Evolutionary conservation across 768 basidiomycete species (phyloP).

Genomic region (Kwoniella sp.): DNA sequence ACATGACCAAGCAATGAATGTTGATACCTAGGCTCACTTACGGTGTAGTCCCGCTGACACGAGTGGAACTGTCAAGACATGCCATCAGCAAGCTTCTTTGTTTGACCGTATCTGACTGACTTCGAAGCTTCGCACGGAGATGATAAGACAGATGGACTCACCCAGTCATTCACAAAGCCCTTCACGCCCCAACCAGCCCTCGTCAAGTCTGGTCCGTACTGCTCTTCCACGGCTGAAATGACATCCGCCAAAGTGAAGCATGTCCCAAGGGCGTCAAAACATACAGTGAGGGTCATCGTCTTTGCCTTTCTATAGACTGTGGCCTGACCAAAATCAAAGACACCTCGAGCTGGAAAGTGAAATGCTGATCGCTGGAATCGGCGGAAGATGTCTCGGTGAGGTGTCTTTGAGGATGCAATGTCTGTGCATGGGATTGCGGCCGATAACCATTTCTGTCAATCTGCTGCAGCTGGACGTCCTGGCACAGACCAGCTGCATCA

Average conservation of each 20-base stretch:
- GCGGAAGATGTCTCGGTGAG: too few species aligned
- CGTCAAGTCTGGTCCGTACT: constrained; percentile 27
- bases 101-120: too few species aligned
- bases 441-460: too few species aligned
- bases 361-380: too few species aligned
- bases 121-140: too few species aligned
- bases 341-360: too few species aligned
- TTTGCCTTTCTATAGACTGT: background rate
- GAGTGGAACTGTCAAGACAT: constrained; percentile 33
- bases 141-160: constrained; percentile 7
- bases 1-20: too few species aligned
- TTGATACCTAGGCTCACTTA: constrained; percentile 5
- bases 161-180: constrained; percentile 37
- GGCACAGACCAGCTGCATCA: too few species aligned
- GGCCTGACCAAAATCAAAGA: too few species aligned
- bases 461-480: too few species aligned
- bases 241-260: constrained; percentile 38
- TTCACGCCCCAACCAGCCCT: constrained; percentile 23
- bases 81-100: background rate
- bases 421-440: too few species aligned
- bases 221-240: constrained; percentile 30
- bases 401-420: too few species aligned
- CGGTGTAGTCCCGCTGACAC: constrained; percentile 41
- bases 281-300: constrained; percentile 31
- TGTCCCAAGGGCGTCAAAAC: constrained; percentile 44